Conservation (phyloP, 2,329 filamentous ascomycete species). For the Ceratocystis eucalypticola region DNA sequence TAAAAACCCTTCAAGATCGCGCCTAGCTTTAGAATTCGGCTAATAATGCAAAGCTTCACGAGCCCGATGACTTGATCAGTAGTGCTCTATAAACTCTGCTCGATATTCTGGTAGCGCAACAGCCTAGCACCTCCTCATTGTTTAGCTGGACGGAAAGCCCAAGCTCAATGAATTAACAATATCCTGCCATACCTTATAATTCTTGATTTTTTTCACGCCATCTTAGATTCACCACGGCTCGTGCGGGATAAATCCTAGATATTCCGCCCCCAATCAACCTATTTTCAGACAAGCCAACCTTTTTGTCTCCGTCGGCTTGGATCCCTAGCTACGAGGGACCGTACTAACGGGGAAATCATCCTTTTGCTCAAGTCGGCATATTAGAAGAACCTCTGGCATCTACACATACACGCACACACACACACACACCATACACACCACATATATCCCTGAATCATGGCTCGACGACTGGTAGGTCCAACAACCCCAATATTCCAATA, state of each 20-base stretch:
- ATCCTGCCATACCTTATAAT: not conserved
- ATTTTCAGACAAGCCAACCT: not conserved
- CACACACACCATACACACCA: too few species aligned
- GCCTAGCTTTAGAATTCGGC: not conserved
- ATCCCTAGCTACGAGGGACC: not conserved
- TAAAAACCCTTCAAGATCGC: not conserved
- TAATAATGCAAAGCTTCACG: not conserved
- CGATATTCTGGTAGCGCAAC: not conserved
- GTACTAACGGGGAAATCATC: not conserved
- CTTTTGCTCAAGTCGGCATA: not conserved
- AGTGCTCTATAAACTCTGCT: slow-evolving; percentile 4
- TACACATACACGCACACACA: too few species aligned
- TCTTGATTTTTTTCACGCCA: not conserved
- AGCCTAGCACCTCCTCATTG: not conserved
- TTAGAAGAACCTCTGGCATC: not conserved
- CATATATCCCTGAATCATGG: slow-evolving; percentile 7
- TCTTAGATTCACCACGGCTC: not conserved
- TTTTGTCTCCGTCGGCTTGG: not conserved
- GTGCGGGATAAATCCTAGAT: not conserved
- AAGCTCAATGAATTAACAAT: not conserved
- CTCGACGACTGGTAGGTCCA: slow-evolving; percentile 13
- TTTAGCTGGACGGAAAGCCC: not conserved
- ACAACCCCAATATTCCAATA: not conserved
- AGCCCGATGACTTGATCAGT: slow-evolving; percentile 1
- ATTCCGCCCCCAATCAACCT: not conserved